Evolutionary conservation across 2,329 filamentous ascomycete genomes (phyloP), one percentile per base, ranked within the genome.

Genomic region (Fusarium devonianum): DNA sequence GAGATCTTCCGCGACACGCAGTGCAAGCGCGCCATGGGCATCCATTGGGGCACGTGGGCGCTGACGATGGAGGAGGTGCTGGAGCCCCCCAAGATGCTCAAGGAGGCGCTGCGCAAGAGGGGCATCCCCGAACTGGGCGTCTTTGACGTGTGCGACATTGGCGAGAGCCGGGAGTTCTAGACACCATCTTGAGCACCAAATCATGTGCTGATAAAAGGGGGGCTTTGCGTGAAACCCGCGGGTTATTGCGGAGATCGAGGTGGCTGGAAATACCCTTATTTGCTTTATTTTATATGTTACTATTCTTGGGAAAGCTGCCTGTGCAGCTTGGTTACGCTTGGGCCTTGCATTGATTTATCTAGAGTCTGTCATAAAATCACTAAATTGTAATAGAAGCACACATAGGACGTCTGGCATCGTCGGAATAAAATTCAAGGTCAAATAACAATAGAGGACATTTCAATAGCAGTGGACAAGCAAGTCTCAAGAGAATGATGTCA

Each of bases 21-120:
- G 60, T 97, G 92, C 75, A 78, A 82, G 63, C 78, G 75, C 13
- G 92, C 92, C 16, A 79, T 97, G 75, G 92, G 84, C 2, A 96
- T 97, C 62, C 93, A 97, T 68, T 97, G 92, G 92, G 92, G 92
- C 3, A 87, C 89, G 0, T 97, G 92, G 91, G 86, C 90, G 1
- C 72, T 96, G 61, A 96, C 92, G 0, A 79, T 84, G 52, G 93
- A 97, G 71, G 88, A 92, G 50, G 88, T 96, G 1, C 70, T 92
- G 47, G 92, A 96, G 73, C 93, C 93, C 34, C 91, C 92, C 2
- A 74, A 71, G 69, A 73, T 89, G 68, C 73, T 97, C 53, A 87
- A 79, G 70, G 78, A 89, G 67, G 92, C 92, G 3, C 72, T 96
- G 67, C 80, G 75, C 63, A 81, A 79, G 64, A 86, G 85, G 63